Base-by-base conservation (phyloP, 306 rosid species). In the Alnus rubra region DNA sequence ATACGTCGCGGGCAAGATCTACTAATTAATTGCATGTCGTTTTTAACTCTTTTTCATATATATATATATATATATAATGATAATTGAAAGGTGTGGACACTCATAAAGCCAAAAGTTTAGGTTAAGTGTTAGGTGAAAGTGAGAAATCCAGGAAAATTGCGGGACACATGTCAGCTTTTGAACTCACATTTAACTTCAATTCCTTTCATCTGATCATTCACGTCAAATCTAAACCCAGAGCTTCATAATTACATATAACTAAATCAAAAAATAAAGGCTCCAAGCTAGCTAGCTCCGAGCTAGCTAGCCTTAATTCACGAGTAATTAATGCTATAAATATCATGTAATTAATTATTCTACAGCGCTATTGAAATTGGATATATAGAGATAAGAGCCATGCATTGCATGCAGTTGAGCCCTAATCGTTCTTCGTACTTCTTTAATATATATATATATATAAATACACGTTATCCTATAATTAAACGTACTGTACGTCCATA, bases 31-130 rank as follows among this genome's bases (percentile, higher is more conserved):
- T 39, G 78, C 6, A 37, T 8, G 77, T 83, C 75, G 65, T 85
- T 87, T 83, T 69, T 1, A 72, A 58, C 78, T 81, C 71, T 74
- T 78, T 71, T 78, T 63, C 72, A 75, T 82, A 4, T 84, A 77
- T 67, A 74, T 82, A 4, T 84, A 77, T 67, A 74, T 23, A 23
- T 23, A 23, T 23, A 23, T 33, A 33, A 63, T 63, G 69, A 79
- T 65, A 76, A 42, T 56, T 56, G 72, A 79, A 65, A 76, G 75
- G 2, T 42, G 45, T 42, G 8, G 55, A 8, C 47, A 53, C 64
- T 15, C 39, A 54, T 67, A 86, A 86, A 89, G 94, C 92, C 86
- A 89, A 83, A 84, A 80, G 81, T 82, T 87, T 84, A 84, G 88
- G 91, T 87, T 59, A 76, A 47, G 83, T 78, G 87, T 78, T 82